A percentile compares a stretch with the other conserved stretches of the same genome.
Evolutionary conservation across 1,139 yeast species (phyloP).

Genomic region (Debaryomyces sp.): DNA sequence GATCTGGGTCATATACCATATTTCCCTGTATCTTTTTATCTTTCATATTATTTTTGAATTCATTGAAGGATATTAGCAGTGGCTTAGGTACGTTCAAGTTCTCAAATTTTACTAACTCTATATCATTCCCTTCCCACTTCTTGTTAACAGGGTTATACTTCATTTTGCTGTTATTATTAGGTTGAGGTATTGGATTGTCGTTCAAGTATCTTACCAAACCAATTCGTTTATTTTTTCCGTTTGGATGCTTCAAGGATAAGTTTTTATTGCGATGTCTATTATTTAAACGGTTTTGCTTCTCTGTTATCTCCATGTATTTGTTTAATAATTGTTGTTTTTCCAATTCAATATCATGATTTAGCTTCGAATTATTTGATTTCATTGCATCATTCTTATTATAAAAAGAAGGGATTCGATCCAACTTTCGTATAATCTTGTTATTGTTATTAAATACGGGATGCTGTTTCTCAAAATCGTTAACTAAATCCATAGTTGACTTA

Average conservation of each 20-base stretch:
- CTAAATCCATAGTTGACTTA: conserved; percentile 36
- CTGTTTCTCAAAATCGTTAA: conserved; percentile 15
- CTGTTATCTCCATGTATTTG: conserved; percentile 31
- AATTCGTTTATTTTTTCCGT: conserved; percentile 19
- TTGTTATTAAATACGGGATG: conserved; percentile 35
- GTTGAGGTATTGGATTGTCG: conserved; percentile 23
- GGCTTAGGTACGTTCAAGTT: conserved; percentile 29
- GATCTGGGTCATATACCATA: conserved; percentile 64
- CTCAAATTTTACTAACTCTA: conserved; percentile 55
- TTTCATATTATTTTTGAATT: conserved; percentile 22
- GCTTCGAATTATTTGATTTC: conserved; percentile 15
- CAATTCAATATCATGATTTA: conserved; percentile 21
- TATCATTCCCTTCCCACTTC: conserved; percentile 73
- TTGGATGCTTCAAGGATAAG: conserved; percentile 5
- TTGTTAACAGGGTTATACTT: conserved; percentile 53
- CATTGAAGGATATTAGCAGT: conserved; percentile 37
- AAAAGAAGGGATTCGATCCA: conserved; percentile 49
- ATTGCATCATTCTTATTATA: conserved; percentile 24
- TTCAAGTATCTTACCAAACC: conserved; percentile 39
- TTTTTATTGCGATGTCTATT: conserved; percentile 12
- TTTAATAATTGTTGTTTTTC: conserved; percentile 29
- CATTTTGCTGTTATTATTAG: conserved; percentile 40
- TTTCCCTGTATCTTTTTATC: conserved; percentile 32
- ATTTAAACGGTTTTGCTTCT: conserved; percentile 19
- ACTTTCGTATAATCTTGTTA: conserved; percentile 37